Base-by-base conservation (phyloP, 345 rosid genomes). In the Carallia brachiata region DNA sequence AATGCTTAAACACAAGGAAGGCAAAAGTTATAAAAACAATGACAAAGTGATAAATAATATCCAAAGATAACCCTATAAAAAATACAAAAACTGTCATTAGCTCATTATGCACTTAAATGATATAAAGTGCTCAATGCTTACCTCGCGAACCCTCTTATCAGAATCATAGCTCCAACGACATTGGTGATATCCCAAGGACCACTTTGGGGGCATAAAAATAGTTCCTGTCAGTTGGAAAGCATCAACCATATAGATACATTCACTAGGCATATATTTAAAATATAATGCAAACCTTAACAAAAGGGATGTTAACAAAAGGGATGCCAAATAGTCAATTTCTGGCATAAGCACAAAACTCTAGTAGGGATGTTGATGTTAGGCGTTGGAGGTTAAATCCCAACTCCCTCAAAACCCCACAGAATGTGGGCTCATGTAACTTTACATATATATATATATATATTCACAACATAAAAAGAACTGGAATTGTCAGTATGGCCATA, bases 161-260 rank as follows among this genome's bases (percentile, higher is more conserved):
- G 94, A 89, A 80, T 81, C 86, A 78, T 93, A 93, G 84, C 97
- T 91, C 91, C 92, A 93, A 50, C 97, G 94, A 72, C 97, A 93
- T 71, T 93, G 98, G 4, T 93, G 98, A 79, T 91, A 93, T 61
- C 98, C 98, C 61, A 93, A 73, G 52, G 98, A 85, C 98, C 98
- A 93, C 82, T 89, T 91, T 47, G 98, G 96, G 63, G 97, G 97
- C 97, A 93, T 93, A 80, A 91, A 91, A 32, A 87, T 81, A 47
- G 94, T 87, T 74, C 97, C 97, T 93, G 75, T 60, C 40, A 72
- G 32, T 13, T 44, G 37, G 30, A 19, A 15, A 70, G 52, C 61
- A 61, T 47, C 36, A 54, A 59, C 50, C 53, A 67, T 10, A 40
- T 40, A 40, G 48, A 40, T 40, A 3, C 48, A 40, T 44, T 44